These are phyloP conservation scores for Yamadazyma taylorii DNA, from an alignment of 1,139 yeast species.

Conservation along the genomic window DNA sequence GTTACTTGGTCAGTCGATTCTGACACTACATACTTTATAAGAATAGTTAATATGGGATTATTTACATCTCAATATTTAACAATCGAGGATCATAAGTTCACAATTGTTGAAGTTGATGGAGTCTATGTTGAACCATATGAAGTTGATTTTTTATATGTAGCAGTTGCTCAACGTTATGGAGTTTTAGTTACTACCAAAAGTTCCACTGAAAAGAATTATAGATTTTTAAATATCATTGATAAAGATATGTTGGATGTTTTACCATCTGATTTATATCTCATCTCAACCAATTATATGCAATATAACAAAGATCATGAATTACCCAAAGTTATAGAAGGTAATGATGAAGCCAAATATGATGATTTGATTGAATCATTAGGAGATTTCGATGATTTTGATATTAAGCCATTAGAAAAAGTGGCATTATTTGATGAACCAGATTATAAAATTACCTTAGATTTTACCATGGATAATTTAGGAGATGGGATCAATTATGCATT, in stretches of 20 bases:
- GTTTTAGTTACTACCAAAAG: conserved; percentile 71
- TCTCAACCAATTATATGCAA: conserved; percentile 70
- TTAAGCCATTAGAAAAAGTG: conserved; percentile 54
- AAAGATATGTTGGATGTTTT: conserved; percentile 72
- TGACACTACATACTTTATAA: conserved; percentile 73
- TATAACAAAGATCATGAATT: conserved; percentile 49
- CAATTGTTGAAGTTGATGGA: conserved; percentile 85
- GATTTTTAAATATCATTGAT: conserved; percentile 78
- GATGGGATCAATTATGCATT: conserved; percentile 89
- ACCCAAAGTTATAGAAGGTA: conserved; percentile 29
- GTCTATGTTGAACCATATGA: conserved; percentile 65
- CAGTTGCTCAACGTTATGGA: conserved; percentile 79
- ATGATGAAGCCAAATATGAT: conserved; percentile 13
- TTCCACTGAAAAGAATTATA: conserved; percentile 59
- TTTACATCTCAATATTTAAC: conserved; percentile 83
- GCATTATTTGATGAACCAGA: conserved; percentile 66
- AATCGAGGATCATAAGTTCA: conserved; percentile 81
- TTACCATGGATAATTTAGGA: conserved; percentile 74
- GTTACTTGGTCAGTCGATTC: conserved; percentile 72
- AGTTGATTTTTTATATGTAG: conserved; percentile 60
- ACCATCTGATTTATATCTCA: conserved; percentile 62
- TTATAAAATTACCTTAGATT: conserved; percentile 60
- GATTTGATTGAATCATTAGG: conserved; percentile 41
- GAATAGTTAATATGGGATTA: conserved; percentile 81
- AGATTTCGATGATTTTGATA: conserved; percentile 64